Conservation (phyloP, 441 rosid species). For the Viola pubescens region DNA sequence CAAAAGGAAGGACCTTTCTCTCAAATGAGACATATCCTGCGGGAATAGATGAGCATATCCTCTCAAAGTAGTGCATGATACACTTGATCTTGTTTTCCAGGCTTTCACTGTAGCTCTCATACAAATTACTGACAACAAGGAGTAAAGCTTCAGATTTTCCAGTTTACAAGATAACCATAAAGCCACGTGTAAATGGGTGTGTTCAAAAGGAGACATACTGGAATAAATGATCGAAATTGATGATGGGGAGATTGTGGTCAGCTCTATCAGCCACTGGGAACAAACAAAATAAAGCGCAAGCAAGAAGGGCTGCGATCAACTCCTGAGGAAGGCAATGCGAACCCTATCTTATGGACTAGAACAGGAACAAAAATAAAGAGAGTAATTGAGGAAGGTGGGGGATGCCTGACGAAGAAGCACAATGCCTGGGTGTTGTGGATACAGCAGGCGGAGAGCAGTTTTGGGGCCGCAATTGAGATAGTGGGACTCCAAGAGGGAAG, state of each 20-base stretch:
- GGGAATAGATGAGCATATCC: slow-evolving; percentile 56
- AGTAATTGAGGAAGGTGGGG: not conserved
- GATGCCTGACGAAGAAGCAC: slow-evolving; percentile 77
- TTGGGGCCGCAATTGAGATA: slow-evolving; percentile 30
- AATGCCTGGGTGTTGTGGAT: slow-evolving; percentile 57
- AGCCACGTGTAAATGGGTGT: not conserved
- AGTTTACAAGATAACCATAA: slow-evolving; percentile 2
- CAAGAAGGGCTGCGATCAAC: slow-evolving; percentile 76
- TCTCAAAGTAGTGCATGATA: slow-evolving; percentile 66
- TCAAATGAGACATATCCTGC: slow-evolving; percentile 69
- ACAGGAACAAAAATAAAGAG: slow-evolving; percentile 8
- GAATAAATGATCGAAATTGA: slow-evolving; percentile 78
- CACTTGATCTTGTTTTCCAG: slow-evolving; percentile 78
- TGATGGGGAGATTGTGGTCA: slow-evolving; percentile 55
- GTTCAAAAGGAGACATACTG: slow-evolving; percentile 48
- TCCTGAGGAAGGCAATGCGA: slow-evolving; percentile 39
- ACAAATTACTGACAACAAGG: slow-evolving; percentile 51
- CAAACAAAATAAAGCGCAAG: slow-evolving; percentile 80
- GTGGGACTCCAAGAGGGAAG: slow-evolving; percentile 57
- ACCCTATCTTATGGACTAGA: not conserved
- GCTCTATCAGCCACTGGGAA: slow-evolving; percentile 57
- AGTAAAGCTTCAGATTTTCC: slow-evolving; percentile 4
- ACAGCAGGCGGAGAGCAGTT: slow-evolving; percentile 56
- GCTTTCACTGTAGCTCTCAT: slow-evolving; percentile 45
- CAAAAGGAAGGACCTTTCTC: slow-evolving; percentile 61